These are phyloP conservation scores for Phytophthora cryptogea DNA, from an alignment of 352 stramenopile genomes.

Conservation along the genomic window DNA sequence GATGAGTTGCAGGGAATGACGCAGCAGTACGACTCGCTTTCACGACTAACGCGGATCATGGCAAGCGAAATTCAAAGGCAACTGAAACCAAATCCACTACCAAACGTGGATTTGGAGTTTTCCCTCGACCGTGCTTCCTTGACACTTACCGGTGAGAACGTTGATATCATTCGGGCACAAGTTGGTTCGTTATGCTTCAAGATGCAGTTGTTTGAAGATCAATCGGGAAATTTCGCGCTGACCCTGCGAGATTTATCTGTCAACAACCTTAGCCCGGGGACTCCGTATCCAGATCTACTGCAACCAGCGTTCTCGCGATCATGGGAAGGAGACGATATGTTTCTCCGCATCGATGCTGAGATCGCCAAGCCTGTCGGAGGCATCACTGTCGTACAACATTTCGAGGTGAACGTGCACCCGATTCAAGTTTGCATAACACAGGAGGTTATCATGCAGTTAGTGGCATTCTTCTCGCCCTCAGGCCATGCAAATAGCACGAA, in stretches of 20 bases:
- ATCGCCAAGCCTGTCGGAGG: conserved; percentile 61
- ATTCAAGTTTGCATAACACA: conserved; percentile 87
- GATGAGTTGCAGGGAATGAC: conserved; percentile 56
- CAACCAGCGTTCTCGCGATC: conserved; percentile 42
- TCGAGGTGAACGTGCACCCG: conserved; percentile 85
- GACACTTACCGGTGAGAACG: conserved; percentile 56
- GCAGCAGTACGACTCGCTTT: conserved; percentile 53
- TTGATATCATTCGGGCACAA: conserved; percentile 62
- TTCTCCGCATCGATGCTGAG: conserved; percentile 77
- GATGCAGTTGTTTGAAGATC: conserved; percentile 74
- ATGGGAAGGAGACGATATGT: conserved; percentile 68
- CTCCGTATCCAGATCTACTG: conserved; percentile 76
- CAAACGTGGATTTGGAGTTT: conserved; percentile 73
- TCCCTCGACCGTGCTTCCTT: conserved; percentile 59
- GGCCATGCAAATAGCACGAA: conserved; percentile 33
- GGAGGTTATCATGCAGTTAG: conserved; percentile 73
- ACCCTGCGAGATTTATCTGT: conserved; percentile 64
- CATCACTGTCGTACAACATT: conserved; percentile 77
- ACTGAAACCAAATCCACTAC: conserved; percentile 37
- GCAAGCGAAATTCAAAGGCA: conserved; percentile 45
- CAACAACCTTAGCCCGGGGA: conserved; percentile 68
- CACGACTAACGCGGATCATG: conserved; percentile 44
- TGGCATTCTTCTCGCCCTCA: conserved; percentile 57
- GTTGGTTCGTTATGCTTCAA: conserved; percentile 55
- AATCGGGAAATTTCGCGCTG: conserved; percentile 64